Conservation (phyloP, 2,329 filamentous ascomycete genomes). For the Apiospora pterosperma region DNA sequence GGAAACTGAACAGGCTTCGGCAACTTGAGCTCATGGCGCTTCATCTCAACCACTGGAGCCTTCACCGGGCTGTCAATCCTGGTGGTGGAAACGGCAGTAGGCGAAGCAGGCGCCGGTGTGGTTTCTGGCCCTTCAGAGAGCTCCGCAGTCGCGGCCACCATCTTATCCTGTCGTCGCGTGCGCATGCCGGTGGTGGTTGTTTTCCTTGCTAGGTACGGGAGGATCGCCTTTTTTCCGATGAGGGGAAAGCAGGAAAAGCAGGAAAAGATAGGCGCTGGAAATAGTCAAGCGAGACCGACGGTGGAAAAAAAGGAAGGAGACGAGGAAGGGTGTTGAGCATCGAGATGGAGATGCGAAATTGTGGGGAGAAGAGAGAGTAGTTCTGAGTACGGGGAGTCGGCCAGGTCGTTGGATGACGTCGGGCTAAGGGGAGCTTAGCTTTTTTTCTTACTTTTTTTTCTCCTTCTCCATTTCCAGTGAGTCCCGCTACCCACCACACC, state of each 20-base stretch:
- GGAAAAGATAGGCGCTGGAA: background rate
- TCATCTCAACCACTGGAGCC: background rate
- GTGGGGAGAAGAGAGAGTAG: background rate
- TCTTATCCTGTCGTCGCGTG: constrained; percentile 10
- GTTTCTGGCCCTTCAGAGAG: background rate
- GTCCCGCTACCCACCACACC: background rate
- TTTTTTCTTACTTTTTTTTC: background rate
- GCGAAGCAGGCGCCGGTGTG: background rate
- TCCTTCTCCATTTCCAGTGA: background rate
- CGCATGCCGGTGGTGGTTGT: constrained; percentile 4
- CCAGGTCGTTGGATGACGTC: constrained; percentile 2
- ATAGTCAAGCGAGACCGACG: background rate
- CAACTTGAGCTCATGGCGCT: constrained; percentile 30
- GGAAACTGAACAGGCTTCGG: constrained; percentile 48
- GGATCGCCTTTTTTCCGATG: background rate
- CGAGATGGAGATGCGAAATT: background rate
- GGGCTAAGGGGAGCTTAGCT: background rate
- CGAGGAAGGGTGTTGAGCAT: background rate
- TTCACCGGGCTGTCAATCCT: background rate
- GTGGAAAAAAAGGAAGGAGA: background rate
- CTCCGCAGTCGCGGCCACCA: background rate
- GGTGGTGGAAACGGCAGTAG: background rate
- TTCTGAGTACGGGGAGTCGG: background rate
- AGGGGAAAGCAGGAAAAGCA: background rate
- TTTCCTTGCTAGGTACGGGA: background rate